Base-by-base conservation (phyloP, 331 rosid genomes). In the Pyracantha coccinea region DNA sequence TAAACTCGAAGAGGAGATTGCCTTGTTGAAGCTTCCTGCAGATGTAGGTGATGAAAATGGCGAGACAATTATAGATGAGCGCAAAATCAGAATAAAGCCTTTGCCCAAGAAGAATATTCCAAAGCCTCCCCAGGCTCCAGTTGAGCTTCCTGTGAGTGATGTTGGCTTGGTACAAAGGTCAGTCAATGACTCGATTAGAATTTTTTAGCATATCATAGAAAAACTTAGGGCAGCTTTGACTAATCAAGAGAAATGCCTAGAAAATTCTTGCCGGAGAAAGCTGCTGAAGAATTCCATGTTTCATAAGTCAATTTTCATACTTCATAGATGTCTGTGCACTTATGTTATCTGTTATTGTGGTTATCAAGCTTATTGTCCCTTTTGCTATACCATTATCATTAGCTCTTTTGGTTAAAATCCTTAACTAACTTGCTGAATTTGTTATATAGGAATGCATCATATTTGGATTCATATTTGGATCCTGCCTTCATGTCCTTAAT, bases 41-140 rank as follows among this genome's bases (percentile, higher is more conserved):
- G 98, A 94, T 83, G 96, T 91, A 74, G 98, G 98, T 77, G 98
- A 94, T 90, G 98, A 94, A 80, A 94, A 94, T 82, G 98, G 98
- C 8, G 98, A 94, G 89, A 94, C 97, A 8, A 81, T 85, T 78
- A 86, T 94, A 74, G 95, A 91, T 69, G 98, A 91, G 79, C 96
- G 98, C 60, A 94, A 94, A 87, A 94, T 94, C 87, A 87, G 98
- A 86, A 94, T 94, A 83, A 90, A 90, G 81, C 87, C 96, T 74
- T 88, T 94, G 85, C 98, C 97, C 44, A 90, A 90, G 82, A 88
- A 85, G 71, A 77, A 57, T 65, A 71, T 66, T 79, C 75, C 86
- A 7, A 87, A 82, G 75, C 88, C 92, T 61, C 81, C 91, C 65
- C 57, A 70, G 79, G 77, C 76, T 79, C 88, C 86, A 4, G 83